Base-by-base conservation (phyloP, 1,284 basidiomycete genomes). In the Stereum hirsutum region DNA sequence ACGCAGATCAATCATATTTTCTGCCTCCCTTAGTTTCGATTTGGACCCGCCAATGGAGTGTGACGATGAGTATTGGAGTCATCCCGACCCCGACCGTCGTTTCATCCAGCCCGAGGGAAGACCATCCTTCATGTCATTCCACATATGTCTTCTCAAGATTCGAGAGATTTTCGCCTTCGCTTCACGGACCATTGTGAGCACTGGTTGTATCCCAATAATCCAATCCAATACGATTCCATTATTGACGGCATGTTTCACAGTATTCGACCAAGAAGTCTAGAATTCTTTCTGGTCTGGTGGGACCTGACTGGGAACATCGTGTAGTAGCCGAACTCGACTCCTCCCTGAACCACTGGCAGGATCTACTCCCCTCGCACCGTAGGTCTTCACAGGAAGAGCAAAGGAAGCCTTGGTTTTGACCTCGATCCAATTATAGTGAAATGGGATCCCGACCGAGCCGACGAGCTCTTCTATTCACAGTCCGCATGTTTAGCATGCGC, bases 1-100 rank as follows among this genome's bases (percentile, higher is more conserved):
- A 80, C 81, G n/a, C n/a, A n/a, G n/a, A n/a, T n/a, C n/a, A n/a
- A 0, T 56, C 38, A 36, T 25, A 30, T 7, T 38, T 24, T 72
- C 4, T 70, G 72, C 27, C 72, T 78, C 36, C 25, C 6, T 5
- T 42, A 74, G 72, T 51, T 75, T 79, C 51, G 80, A 84, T 51
- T 64, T 77, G 12, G 75, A 78, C 39, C 63, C 74, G 28, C 81
- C 81, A 0, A 56, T 72, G 3, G 70, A 72, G 27, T 73, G 79
- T 30, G 76, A 81, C 44, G 82, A 86, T 57, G 78, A 81, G 49
- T 78, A 74, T 50, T 81, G 78, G 78, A 64, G 58, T 35, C 54
- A 60, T 17, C 64, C 1, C 3, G 64, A 70, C 32, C 65, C 65
- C 5, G 63, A 69, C 8, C 55, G 62, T 11, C 60, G 59, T 2